Percentiles rank a stretch among this genome's conserved stretches.
These are phyloP conservation scores for Acacia acuminata DNA, from an alignment of 306 rosid species.

Conservation along the genomic window DNA sequence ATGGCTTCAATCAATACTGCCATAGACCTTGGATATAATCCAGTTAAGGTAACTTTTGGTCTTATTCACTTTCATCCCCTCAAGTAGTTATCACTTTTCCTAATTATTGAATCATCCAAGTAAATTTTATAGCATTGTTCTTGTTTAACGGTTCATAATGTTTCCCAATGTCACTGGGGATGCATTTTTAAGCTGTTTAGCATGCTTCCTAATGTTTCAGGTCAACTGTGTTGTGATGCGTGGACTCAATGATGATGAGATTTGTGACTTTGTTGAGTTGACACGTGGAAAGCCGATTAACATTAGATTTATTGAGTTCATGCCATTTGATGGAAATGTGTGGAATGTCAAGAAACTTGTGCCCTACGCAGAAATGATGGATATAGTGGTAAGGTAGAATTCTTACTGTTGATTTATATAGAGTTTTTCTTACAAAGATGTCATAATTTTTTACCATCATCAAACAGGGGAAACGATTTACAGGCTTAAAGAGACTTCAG, in stretches of 20 bases:
- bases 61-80: neutral
- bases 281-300: slow-evolving; percentile 80
- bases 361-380: slow-evolving; percentile 85
- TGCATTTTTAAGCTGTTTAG: slow-evolving; percentile 26
- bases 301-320: slow-evolving; percentile 92
- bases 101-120: slow-evolving; percentile 14
- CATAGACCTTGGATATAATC: slow-evolving; percentile 74
- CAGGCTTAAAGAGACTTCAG: slow-evolving; percentile 57
- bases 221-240: slow-evolving; percentile 94
- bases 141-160: neutral
- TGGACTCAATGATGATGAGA: slow-evolving; percentile 91
- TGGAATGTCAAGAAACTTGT: slow-evolving; percentile 98
- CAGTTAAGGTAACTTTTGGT: slow-evolving; percentile 68
- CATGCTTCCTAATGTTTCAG: slow-evolving; percentile 45
- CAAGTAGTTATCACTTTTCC: slow-evolving; percentile 5
- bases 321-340: slow-evolving; percentile 99
- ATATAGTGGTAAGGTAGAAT: slow-evolving; percentile 95
- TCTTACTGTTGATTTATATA: slow-evolving; percentile 34
- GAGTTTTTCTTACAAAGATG: slow-evolving; percentile 22
- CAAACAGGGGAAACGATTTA: slow-evolving; percentile 56
- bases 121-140: neutral
- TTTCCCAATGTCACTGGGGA: slow-evolving; percentile 1
- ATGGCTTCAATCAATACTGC: slow-evolving; percentile 81
- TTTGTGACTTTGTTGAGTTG: slow-evolving; percentile 81
- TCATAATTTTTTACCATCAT: slow-evolving; percentile 20